Base-by-base conservation (phyloP, 2,329 filamentous ascomycete genomes). In the Chrysosporium queenslandicum region DNA sequence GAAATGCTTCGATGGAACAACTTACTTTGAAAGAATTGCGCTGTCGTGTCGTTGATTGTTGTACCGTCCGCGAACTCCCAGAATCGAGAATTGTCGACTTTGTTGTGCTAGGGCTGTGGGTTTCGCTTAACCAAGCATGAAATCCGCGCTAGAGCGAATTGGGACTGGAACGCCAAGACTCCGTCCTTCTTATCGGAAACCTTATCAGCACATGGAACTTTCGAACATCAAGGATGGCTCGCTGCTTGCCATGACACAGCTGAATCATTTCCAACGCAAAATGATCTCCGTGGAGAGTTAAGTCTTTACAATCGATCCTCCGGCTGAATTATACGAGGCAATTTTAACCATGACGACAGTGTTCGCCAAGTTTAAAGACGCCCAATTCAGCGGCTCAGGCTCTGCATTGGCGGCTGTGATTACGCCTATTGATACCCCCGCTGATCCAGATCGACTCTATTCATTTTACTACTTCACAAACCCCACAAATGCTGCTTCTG, bases 321-420 rank as follows among this genome's bases (percentile, higher is more conserved):
- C 36, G 9, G 30, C 16, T 3, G 25, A 23, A n/a, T 11, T 25
- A 16, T 12, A 23, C 6, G 16, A 2, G 1, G 1, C 4, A 18
- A 4, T 8, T 14, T 16, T 25, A 21, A 68, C 58, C 51, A 90
- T 94, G 88, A 82, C 90, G 63, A 71, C 76, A 49, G 72, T 92
- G 48, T 85, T 94, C 62, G 72, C 75, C 39, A 81, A 86, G 55
- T 94, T 95, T 66, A 80, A 79, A 52, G 71, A 78, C 53, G 87
- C 87, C 36, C 78, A 89, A 62, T 68, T 73, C 45, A 68, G 72
- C 27, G 75, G 77, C 53, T 80, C 86, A 64, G 89, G 89, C 55
- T 84, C 85, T 61, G 75, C 76, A 46, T 78, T 97, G 34, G 85
- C 89, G 18, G 77, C 80, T 55, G 86, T 86, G 8, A 73, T 97